Evolutionary conservation across 805 yeast species (phyloP), one percentile per base, ranked within the genome.

Genomic region (Saccharomycopsis fodiens): DNA sequence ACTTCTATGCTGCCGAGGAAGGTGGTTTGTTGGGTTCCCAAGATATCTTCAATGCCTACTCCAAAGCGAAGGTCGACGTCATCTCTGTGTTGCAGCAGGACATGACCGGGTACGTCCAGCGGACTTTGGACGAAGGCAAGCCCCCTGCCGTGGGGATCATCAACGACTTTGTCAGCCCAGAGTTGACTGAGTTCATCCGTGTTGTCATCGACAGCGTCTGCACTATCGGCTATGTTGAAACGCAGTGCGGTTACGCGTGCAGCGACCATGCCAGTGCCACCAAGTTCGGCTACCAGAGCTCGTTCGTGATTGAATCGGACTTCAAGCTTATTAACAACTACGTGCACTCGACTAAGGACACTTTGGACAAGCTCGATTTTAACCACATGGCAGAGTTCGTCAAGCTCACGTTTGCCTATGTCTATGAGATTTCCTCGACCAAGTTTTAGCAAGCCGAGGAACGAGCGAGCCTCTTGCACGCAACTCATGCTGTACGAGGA

Each of bases 1-100:
- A 89, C 63, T 91, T 87, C 71, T 89, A 87, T 66, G 78, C 95
- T 23, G 97, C 96, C 1, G 97, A 89, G 66, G 97, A 89, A 69
- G 87, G 87, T 51, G 97, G 96, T 0, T 67, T 86, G 44, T 67
- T 85, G 45, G 97, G 97, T 1, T 86, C 96, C 3, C 72, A 78
- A 52, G 95, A 85, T 52, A 76, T 91, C 7, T 85, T 84, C 61
- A 63, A 74, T 8, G 62, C 66, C 20, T 84, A 84, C 58, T 59
- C 65, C 10, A 54, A 59, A 15, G 55, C 67, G 13, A 66, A 68
- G 22, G 66, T 64, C 41, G 67, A 72, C 5, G 87, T 91, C 20
- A 73, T 80, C 29, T 87, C 89, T 3, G 83, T 88, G 93, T 68
- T 91, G 35, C 97, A 91, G 63, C 95, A 88, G 60, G 97, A 91